A percentile compares a stretch with the other conserved stretches of the same genome.
Evolutionary conservation across 345 rosid genomes (phyloP).

Genomic region (Hibiscus trionum): DNA sequence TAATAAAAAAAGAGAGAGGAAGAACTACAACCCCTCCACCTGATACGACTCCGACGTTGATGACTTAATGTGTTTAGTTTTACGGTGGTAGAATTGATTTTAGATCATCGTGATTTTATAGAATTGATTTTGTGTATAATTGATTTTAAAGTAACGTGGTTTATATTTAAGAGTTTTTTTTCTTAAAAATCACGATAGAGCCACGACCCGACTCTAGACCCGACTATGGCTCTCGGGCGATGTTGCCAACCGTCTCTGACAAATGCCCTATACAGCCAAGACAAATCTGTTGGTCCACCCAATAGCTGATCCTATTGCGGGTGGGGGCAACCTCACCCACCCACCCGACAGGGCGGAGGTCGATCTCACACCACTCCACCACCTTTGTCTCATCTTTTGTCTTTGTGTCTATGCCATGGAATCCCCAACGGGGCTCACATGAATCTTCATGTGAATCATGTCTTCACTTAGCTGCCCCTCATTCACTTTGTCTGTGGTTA

Average conservation of each 20-base stretch:
- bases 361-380: constrained; percentile 20
- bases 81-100: too few species aligned
- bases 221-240: neutral
- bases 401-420: constrained; percentile 12
- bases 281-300: constrained; percentile 21
- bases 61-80: too few species aligned
- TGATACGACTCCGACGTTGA: too few species aligned
- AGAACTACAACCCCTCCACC: too few species aligned
- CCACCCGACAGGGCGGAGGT: constrained; percentile 17
- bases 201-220: too few species aligned
- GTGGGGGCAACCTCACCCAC: constrained; percentile 7
- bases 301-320: neutral
- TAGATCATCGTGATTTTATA: too few species aligned
- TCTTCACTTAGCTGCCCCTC: neutral
- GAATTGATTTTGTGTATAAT: too few species aligned
- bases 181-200: too few species aligned
- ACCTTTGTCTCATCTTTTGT: constrained; percentile 27
- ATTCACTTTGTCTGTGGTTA: neutral
- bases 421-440: neutral
- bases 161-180: too few species aligned
- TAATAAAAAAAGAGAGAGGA: too few species aligned
- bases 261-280: constrained; percentile 27
- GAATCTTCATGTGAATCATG: neutral
- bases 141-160: too few species aligned
- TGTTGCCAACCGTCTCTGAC: constrained; percentile 22